Evolutionary conservation across 371 early-diverging fungal genomes (phyloP).

Genomic region (Fennellomyces sp.): DNA sequence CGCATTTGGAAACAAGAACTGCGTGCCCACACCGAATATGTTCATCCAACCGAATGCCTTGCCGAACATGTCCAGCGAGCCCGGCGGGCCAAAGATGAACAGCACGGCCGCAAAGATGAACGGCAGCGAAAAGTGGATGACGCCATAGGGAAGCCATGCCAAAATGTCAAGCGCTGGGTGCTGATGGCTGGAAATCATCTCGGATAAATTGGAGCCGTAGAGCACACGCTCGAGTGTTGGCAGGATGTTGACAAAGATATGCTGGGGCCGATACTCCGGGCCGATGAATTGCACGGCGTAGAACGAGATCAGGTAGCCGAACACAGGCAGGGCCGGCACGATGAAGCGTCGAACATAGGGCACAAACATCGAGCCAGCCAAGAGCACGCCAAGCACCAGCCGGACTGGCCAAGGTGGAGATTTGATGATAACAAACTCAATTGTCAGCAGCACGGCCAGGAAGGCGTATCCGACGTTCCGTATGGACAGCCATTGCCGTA

Average conservation of each 20-base stretch:
- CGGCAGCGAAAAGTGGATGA: conserved; percentile 70
- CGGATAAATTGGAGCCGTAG: conserved; percentile 70
- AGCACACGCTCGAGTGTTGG: conserved; percentile 73
- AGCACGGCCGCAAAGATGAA: conserved; percentile 54
- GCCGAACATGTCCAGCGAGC: conserved; percentile 57
- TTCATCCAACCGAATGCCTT: conserved; percentile 74
- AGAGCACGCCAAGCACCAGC: conserved; percentile 12
- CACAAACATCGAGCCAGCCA: conserved; percentile 20
- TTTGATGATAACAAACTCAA: conserved; percentile 29
- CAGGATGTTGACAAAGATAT: conserved; percentile 69
- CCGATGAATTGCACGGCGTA: conserved; percentile 70
- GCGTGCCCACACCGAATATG: conserved; percentile 69
- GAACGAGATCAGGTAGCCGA: conserved; percentile 67
- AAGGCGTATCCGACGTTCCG: conserved; percentile 23
- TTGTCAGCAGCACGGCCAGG: conserved; percentile 17
- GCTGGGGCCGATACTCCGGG: conserved; percentile 53
- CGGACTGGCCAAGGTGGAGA: conserved; percentile 23
- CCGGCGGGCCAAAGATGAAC: conserved; percentile 55
- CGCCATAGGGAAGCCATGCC: conserved; percentile 76
- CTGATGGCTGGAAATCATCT: conserved; percentile 58
- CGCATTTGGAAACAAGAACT: conserved; percentile 70
- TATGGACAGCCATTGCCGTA: background rate
- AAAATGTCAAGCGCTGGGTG: conserved; percentile 61
- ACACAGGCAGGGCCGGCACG: conserved; percentile 61
- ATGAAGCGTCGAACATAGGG: conserved; percentile 53